These are phyloP conservation scores for Eucalyptus cloeziana DNA, from an alignment of 345 rosid genomes.

Conservation along the genomic window DNA sequence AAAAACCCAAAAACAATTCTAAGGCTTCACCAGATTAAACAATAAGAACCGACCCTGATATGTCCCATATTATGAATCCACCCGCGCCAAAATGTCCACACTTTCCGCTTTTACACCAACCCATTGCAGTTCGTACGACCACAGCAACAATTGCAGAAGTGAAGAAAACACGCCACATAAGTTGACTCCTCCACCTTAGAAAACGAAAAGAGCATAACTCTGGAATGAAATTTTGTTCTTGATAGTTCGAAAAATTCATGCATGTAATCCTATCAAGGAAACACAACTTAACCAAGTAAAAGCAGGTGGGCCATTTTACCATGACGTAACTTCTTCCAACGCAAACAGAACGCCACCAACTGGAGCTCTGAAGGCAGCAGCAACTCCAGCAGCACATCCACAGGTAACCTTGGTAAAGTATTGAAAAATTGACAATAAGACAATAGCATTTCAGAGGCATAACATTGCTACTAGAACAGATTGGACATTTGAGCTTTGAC, in stretches of 20 bases:
- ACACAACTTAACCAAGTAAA: not conserved
- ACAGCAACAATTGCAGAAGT: slow-evolving; percentile 97
- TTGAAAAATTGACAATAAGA: slow-evolving; percentile 11
- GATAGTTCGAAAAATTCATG: not conserved
- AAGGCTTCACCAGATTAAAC: not conserved
- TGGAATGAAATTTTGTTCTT: not conserved
- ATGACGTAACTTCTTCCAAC: slow-evolving; percentile 94
- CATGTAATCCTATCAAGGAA: not conserved
- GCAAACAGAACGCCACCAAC: slow-evolving; percentile 99
- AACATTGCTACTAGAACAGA: not conserved
- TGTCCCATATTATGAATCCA: slow-evolving; percentile 96
- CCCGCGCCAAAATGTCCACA: slow-evolving; percentile 98
- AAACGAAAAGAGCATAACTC: not conserved
- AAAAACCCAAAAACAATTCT: not conserved
- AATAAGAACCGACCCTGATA: slow-evolving; percentile 58
- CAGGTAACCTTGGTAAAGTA: slow-evolving; percentile 87
- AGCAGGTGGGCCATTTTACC: slow-evolving; percentile 27
- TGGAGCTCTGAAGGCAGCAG: slow-evolving; percentile 99
- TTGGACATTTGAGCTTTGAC: not conserved
- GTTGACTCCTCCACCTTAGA: slow-evolving; percentile 99
- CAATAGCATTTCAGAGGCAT: not conserved
- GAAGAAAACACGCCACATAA: slow-evolving; percentile 99
- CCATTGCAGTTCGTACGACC: slow-evolving; percentile 95
- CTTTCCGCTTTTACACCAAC: slow-evolving; percentile 90
- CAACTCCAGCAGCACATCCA: slow-evolving; percentile 99